These are phyloP conservation scores for Ploettnerulaceae sp. DNA, from an alignment of 2,329 filamentous ascomycete genomes.

Conservation along the genomic window DNA sequence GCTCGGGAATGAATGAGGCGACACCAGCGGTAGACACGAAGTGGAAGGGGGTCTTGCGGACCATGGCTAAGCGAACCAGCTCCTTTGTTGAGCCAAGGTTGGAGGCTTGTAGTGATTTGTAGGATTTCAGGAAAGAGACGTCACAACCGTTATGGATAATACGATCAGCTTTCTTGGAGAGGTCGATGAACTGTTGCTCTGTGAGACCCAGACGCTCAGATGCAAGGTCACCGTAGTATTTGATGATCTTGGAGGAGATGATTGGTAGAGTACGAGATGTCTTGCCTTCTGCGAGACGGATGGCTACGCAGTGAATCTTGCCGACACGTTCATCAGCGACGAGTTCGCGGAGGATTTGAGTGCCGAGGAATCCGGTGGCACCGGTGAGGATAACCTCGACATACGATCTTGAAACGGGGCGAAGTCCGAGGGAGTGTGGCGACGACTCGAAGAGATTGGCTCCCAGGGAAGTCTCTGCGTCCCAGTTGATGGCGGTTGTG, in stretches of 20 bases:
- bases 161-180: constrained; percentile 37
- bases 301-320: constrained; percentile 42
- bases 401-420: constrained; percentile 1
- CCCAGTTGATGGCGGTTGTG: constrained; percentile 1
- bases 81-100: constrained; percentile 38
- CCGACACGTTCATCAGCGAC: constrained; percentile 31
- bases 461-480: neutral
- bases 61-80: constrained; percentile 34
- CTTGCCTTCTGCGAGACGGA: constrained; percentile 26
- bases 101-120: constrained; percentile 32
- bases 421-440: constrained; percentile 3
- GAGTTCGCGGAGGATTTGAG: constrained; percentile 37
- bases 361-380: constrained; percentile 39
- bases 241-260: constrained; percentile 24
- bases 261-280: constrained; percentile 4
- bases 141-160: constrained; percentile 52
- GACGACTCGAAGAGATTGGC: neutral
- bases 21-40: constrained; percentile 34
- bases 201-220: constrained; percentile 37
- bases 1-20: constrained; percentile 9
- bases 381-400: constrained; percentile 36
- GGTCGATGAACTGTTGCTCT: constrained; percentile 23
- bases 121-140: constrained; percentile 37
- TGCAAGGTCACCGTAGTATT: constrained; percentile 37
- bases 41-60: constrained; percentile 34